Evolutionary conservation across 2,329 filamentous ascomycete species (phyloP).

Genomic region (Diaporthe sp.): DNA sequence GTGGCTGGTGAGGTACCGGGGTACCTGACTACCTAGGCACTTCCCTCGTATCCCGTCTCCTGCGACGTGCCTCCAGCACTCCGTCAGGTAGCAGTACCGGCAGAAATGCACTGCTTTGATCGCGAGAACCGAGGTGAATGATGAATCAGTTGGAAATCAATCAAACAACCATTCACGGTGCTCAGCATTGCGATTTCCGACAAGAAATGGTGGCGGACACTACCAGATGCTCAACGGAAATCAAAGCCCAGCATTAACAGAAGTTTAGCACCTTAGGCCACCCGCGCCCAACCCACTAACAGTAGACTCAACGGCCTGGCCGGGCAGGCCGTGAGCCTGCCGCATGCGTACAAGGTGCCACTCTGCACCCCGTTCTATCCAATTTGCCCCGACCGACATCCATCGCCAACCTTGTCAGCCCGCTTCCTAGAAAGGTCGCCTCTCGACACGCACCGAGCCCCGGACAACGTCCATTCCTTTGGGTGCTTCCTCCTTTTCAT

Average conservation of each 20-base stretch:
- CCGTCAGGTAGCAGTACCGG: neutral
- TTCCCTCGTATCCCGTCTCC: neutral
- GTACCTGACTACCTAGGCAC: neutral
- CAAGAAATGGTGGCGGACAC: neutral
- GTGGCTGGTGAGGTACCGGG: constrained; percentile 32
- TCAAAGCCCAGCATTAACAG: neutral
- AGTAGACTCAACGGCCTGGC: constrained; percentile 6
- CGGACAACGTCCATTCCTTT: constrained; percentile 16
- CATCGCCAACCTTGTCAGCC: constrained; percentile 17
- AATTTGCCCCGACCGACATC: neutral
- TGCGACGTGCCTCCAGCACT: neutral
- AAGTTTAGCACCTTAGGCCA: neutral
- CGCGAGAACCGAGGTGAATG: neutral
- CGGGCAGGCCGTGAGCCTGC: constrained; percentile 2
- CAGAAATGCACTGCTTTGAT: neutral
- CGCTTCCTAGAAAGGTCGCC: constrained; percentile 23
- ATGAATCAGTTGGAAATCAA: neutral
- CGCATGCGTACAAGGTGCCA: constrained; percentile 17
- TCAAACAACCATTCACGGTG: neutral
- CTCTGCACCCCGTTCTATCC: constrained; percentile 3
- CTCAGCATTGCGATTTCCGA: neutral
- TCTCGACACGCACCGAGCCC: constrained; percentile 6
- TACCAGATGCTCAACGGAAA: neutral
- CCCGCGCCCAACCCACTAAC: neutral
- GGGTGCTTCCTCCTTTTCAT: constrained; percentile 7